Conservation (phyloP, 805 yeast genomes). For the Teunomyces lycoperdinae region DNA sequence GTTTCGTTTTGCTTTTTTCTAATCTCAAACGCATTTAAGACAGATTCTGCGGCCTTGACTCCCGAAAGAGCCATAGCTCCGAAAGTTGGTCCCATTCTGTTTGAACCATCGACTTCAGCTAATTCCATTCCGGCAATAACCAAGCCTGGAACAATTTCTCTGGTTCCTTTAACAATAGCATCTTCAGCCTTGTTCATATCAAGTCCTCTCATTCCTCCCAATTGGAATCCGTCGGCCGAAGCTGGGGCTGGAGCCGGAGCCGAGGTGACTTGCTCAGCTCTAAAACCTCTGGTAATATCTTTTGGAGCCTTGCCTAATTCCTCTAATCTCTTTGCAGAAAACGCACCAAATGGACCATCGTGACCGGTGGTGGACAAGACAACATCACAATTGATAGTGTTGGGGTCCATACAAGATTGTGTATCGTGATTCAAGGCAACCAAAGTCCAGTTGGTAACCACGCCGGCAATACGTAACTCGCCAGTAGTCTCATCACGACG, state of each 20-base stretch:
- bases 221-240: slow-evolving; percentile 24
- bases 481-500: slow-evolving; percentile 57
- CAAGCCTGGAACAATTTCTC: slow-evolving; percentile 63
- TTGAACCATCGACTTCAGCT: slow-evolving; percentile 71
- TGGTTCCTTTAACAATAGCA: slow-evolving; percentile 65
- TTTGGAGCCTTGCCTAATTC: slow-evolving; percentile 40
- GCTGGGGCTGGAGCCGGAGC: slow-evolving; percentile 1
- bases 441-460: slow-evolving; percentile 80
- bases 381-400: slow-evolving; percentile 64
- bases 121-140: slow-evolving; percentile 78
- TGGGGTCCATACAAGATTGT: slow-evolving; percentile 82
- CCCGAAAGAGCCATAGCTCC: slow-evolving; percentile 82
- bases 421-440: slow-evolving; percentile 73
- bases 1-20: slow-evolving; percentile 35
- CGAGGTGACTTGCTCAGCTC: slow-evolving; percentile 6
- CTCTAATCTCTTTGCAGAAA: slow-evolving; percentile 63
- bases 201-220: slow-evolving; percentile 73
- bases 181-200: slow-evolving; percentile 81
- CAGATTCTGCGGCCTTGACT: slow-evolving; percentile 70
- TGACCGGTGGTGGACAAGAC: slow-evolving; percentile 76
- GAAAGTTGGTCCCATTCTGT: slow-evolving; percentile 84
- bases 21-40: slow-evolving; percentile 33
- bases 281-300: slow-evolving; percentile 35
- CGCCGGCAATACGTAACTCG: slow-evolving; percentile 68
- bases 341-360: slow-evolving; percentile 83